Percentiles rank a stretch among this genome's conserved stretches.
Conservation (phyloP, 2,329 filamentous ascomycete species). For the Sporothrix luriei region DNA sequence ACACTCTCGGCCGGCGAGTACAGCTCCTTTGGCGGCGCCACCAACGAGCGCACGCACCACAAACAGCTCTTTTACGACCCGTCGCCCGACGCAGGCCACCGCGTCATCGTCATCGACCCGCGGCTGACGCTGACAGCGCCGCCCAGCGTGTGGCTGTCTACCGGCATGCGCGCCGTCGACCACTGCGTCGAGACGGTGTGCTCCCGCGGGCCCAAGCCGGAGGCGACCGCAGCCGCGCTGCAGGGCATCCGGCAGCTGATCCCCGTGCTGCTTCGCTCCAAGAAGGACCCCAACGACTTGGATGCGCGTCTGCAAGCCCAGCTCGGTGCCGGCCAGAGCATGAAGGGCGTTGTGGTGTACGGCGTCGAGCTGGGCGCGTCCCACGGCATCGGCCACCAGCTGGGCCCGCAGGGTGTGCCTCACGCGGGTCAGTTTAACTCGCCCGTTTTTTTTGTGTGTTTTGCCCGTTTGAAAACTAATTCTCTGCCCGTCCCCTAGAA, state of each 20-base stretch:
- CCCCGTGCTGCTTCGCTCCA: constrained; percentile 48
- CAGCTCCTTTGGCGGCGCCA: constrained; percentile 36
- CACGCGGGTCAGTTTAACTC: constrained; percentile 47
- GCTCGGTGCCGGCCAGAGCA: constrained; percentile 53
- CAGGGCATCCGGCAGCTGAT: constrained; percentile 49
- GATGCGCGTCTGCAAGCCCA: constrained; percentile 50
- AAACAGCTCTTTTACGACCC: constrained; percentile 39
- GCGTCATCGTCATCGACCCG: constrained; percentile 56
- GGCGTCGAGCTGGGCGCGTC: constrained; percentile 46
- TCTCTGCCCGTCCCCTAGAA: constrained; percentile 41
- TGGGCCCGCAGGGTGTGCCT: constrained; percentile 41
- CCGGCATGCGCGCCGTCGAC: constrained; percentile 59
- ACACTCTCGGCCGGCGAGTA: constrained; percentile 38
- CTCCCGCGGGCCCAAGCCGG: constrained; percentile 45
- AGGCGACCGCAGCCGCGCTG: constrained; percentile 39
- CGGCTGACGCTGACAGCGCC: constrained; percentile 52
- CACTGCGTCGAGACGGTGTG: constrained; percentile 61
- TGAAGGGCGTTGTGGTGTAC: constrained; percentile 45
- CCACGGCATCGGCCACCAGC: constrained; percentile 49
- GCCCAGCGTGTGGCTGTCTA: constrained; percentile 57
- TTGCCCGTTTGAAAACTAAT: no score
- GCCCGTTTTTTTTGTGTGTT: neutral
- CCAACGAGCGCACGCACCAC: constrained; percentile 35
- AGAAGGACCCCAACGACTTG: constrained; percentile 42
- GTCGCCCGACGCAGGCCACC: constrained; percentile 43